phyloP scores from a whole-genome alignment of 192 early-diverging fungal species.

The Gonapodya sp. region DNA sequence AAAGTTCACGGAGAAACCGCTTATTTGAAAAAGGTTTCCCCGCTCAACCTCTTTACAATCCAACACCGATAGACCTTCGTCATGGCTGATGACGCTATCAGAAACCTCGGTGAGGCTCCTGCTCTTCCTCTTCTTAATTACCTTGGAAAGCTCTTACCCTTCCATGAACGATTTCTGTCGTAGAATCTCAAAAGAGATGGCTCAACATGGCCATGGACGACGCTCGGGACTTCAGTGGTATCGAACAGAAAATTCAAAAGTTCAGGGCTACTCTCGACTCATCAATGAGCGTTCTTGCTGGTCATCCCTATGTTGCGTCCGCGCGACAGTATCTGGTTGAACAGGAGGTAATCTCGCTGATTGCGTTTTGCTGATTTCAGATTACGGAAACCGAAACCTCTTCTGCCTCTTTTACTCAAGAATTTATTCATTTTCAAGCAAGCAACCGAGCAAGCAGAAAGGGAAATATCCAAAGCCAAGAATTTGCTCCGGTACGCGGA shows the following conservation, averaged over 20 bases:
- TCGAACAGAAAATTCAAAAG: not conserved
- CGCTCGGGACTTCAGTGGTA: not conserved
- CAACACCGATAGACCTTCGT: too few relatives aligned
- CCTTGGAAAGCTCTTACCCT: too few relatives aligned
- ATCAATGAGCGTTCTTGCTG: not conserved
- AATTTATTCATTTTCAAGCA: not conserved
- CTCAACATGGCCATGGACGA: not conserved
- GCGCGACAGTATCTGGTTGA: not conserved
- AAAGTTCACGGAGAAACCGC: too few relatives aligned
- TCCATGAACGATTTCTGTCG: too few relatives aligned
- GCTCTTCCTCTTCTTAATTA: too few relatives aligned
- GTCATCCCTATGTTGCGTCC: not conserved
- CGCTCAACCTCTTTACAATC: too few relatives aligned
- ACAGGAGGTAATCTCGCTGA: not conserved
- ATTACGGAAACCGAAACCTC: not conserved
- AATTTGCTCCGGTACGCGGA: not conserved
- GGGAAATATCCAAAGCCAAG: not conserved
- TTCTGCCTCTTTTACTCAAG: too few relatives aligned
- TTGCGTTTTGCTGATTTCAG: not conserved
- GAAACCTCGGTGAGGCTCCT: too few relatives aligned
- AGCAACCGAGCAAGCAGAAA: not conserved
- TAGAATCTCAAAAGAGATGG: not conserved
- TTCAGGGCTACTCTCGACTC: not conserved
- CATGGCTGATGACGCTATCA: too few relatives aligned
- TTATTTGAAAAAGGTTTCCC: too few relatives aligned